Base-by-base conservation (phyloP, 2,329 filamentous ascomycete species). In the Nemania sp. region DNA sequence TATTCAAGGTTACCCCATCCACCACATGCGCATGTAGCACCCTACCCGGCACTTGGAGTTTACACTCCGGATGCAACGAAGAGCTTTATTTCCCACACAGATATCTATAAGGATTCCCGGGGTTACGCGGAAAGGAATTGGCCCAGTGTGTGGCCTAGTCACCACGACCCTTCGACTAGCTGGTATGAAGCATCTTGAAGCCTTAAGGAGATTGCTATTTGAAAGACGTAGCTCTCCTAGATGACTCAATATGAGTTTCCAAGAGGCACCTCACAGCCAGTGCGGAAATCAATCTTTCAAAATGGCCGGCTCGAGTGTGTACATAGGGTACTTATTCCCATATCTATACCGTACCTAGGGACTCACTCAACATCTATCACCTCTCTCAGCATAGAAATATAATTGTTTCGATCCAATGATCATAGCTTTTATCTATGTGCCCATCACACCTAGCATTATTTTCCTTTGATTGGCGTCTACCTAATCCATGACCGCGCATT, bases 131-230 rank as follows among this genome's bases (percentile, higher is more conserved):
- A 49, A 22, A 22, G 18, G 7, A n/a, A 47, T 11, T 53, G 45
- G 45, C 57, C 32, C 11, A 6, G 13, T 10, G 43, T 5, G 3
- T 27, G 22, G 41, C n/a, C 43, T 20, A 27, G 1, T 47, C 58
- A 20, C n/a, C 58, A 57, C 15, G 22, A 62, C 26, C 64, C 64
- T 11, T 27, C 13, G 20, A 62, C 58, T 1, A 66, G 64, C 6
- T 66, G 64, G 64, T 66, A 66, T 29, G 64, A 56, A 57, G 27
- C 52, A 38, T 18, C 8, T 22, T 24, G 13, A 54, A 38, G n/a
- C 11, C 22, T 13, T 7, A 3, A 13, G 24, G 10, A 26, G 11
- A n/a, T n/a, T n/a, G n/a, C n/a, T n/a, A n/a, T n/a, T n/a, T n/a
- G n/a, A n/a, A n/a, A n/a, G n/a, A n/a, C n/a, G n/a, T n/a, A n/a